Evolutionary conservation across 805 yeast species (phyloP).

Genomic region (Teunomyces cretensis): DNA sequence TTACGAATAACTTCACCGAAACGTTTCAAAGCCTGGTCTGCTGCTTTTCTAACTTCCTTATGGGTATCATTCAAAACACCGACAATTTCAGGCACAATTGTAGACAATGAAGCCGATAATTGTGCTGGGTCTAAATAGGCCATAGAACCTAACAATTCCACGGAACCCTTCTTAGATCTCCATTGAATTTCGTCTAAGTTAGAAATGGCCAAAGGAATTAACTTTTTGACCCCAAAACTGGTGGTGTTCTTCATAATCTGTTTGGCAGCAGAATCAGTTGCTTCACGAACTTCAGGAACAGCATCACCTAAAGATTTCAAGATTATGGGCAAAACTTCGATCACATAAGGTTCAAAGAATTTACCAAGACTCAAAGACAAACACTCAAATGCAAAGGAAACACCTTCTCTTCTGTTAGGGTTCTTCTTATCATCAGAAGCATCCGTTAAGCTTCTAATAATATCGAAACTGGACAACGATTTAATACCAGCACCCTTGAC

Average conservation of each 20-base stretch:
- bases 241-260: conserved; percentile 89
- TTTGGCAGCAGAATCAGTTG: conserved; percentile 84
- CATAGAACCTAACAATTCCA: conserved; percentile 94
- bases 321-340: conserved; percentile 81
- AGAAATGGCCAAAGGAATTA: conserved; percentile 87
- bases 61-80: conserved; percentile 93
- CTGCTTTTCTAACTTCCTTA: conserved; percentile 95
- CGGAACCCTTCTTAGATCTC: conserved; percentile 97
- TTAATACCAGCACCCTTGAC: conserved; percentile 87
- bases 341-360: conserved; percentile 89
- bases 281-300: conserved; percentile 80
- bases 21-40: conserved; percentile 80
- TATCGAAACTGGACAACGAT: conserved; percentile 71
- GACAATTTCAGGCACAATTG: conserved; percentile 94
- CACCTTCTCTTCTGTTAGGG: conserved; percentile 77
- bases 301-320: conserved; percentile 83
- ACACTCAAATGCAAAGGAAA: conserved; percentile 81
- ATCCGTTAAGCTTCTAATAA: conserved; percentile 70
- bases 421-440: conserved; percentile 88
- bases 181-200: conserved; percentile 88
- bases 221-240: conserved; percentile 83
- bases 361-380: conserved; percentile 74
- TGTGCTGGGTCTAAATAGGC: conserved; percentile 96
- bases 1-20: conserved; percentile 97
- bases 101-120: conserved; percentile 81